Percentiles rank a stretch among this genome's conserved stretches.
These are phyloP conservation scores for Hypholoma fasciculare DNA, from an alignment of 768 basidiomycete species.

Conservation along the genomic window DNA sequence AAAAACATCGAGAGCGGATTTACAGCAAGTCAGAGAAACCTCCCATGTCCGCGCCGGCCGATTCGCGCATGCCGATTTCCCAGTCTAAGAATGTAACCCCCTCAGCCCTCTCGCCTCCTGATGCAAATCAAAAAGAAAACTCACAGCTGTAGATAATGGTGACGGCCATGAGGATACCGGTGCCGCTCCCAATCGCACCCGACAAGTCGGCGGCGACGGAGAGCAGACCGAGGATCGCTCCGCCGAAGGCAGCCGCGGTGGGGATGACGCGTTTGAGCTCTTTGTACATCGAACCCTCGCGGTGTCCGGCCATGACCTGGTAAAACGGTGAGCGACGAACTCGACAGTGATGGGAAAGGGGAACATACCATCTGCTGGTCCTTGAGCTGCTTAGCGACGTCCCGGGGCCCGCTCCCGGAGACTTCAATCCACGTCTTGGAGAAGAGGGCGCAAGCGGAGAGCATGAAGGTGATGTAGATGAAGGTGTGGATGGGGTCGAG, in stretches of 20 bases:
- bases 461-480: conserved; percentile 90
- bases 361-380: conserved; percentile 90
- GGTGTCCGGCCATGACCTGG: conserved; percentile 83
- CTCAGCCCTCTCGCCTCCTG: neutral
- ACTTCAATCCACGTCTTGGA: conserved; percentile 99
- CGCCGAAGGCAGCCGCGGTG: conserved; percentile 95
- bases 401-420: conserved; percentile 92
- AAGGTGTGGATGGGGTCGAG: conserved; percentile 93
- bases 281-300: conserved; percentile 99
- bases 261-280: conserved; percentile 98
- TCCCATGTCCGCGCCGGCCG: conserved; percentile 80
- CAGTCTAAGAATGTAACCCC: conserved; percentile 57
- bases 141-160: conserved; percentile 94
- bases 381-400: conserved; percentile 97
- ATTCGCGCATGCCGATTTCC: conserved; percentile 93
- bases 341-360: neutral
- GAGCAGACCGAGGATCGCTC: conserved; percentile 91
- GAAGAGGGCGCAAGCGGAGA: conserved; percentile 93
- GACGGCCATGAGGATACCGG: conserved; percentile 96
- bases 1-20: conserved; percentile 10
- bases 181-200: conserved; percentile 95
- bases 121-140: conserved; percentile 25
- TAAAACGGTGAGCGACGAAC: neutral
- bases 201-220: conserved; percentile 92
- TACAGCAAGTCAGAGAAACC: conserved; percentile 77